Evolutionary conservation across 2,329 filamentous ascomycete species (phyloP).

Genomic region (Talaromyces sp.): DNA sequence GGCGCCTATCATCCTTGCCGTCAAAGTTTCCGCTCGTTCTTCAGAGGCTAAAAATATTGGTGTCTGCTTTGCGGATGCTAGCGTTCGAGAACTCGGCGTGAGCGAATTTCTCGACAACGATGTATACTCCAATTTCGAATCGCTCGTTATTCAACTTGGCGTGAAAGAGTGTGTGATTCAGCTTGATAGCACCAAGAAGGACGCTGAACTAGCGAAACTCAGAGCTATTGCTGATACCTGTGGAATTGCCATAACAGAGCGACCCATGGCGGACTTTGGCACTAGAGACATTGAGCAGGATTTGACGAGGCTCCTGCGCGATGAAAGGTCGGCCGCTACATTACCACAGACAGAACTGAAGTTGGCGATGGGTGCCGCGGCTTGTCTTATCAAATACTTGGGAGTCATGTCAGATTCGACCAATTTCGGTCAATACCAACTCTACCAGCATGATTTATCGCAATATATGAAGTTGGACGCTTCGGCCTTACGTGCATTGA

Average conservation of each 20-base stretch:
- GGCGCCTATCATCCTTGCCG: conserved; percentile 89
- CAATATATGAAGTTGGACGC: conserved; percentile 99
- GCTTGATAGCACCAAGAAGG: conserved; percentile 73
- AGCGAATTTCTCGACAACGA: conserved; percentile 99
- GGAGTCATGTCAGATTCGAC: conserved; percentile 84
- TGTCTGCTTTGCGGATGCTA: conserved; percentile 97
- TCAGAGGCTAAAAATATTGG: conserved; percentile 82
- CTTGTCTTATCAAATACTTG: conserved; percentile 91
- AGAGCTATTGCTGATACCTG: conserved; percentile 88
- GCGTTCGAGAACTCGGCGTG: conserved; percentile 89
- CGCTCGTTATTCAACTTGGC: conserved; percentile 90
- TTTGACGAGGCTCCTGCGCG: conserved; percentile 78
- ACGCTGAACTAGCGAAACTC: conserved; percentile 83
- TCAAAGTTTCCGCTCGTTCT: conserved; percentile 88
- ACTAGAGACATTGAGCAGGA: conserved; percentile 95
- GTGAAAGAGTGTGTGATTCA: conserved; percentile 92
- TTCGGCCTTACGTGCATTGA: conserved; percentile 87
- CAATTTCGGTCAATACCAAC: conserved; percentile 95
- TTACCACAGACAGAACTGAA: conserved; percentile 91
- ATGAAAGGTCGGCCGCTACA: conserved; percentile 73
- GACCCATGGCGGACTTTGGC: conserved; percentile 73
- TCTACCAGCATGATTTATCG: conserved; percentile 94
- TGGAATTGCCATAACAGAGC: conserved; percentile 83
- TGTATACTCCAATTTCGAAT: conserved; percentile 96
- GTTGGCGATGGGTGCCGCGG: conserved; percentile 91